Evolutionary conservation across 225 moss, liverwort and hornwort species (phyloP).

Genomic region (Polytrichum commune): DNA sequence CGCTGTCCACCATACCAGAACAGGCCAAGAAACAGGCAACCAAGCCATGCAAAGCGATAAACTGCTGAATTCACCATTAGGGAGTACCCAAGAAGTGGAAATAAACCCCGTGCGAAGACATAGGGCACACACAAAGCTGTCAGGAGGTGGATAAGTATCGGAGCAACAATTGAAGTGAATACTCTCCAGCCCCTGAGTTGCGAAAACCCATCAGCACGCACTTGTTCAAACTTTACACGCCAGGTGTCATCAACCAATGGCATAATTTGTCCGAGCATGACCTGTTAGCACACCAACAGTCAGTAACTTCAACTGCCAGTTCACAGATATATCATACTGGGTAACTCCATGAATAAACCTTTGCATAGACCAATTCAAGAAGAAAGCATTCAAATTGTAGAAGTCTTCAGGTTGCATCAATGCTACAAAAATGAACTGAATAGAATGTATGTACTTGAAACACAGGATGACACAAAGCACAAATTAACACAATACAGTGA

Average conservation of each 20-base stretch:
- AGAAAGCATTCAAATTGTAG: neutral
- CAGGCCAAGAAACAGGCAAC: slow-evolving; percentile 46
- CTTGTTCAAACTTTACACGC: slow-evolving; percentile 33
- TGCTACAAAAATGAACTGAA: neutral
- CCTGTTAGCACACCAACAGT: neutral
- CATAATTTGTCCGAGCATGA: slow-evolving; percentile 14
- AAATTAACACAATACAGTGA: neutral
- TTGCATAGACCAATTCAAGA: too few species aligned
- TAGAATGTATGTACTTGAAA: neutral
- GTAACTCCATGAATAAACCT: neutral
- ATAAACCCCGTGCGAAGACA: slow-evolving; percentile 5
- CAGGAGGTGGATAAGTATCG: slow-evolving; percentile 16
- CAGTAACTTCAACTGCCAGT: neutral
- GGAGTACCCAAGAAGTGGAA: slow-evolving; percentile 14
- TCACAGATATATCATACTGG: neutral
- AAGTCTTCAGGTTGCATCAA: neutral
- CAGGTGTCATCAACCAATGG: slow-evolving; percentile 22
- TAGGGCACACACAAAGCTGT: slow-evolving; percentile 17
- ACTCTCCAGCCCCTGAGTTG: slow-evolving; percentile 18
- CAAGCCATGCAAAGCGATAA: slow-evolving; percentile 52
- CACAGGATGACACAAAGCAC: neutral
- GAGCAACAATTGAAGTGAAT: slow-evolving; percentile 20
- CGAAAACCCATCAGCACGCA: slow-evolving; percentile 14
- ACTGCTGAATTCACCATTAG: slow-evolving; percentile 38
- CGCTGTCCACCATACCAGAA: slow-evolving; percentile 44